Conservation (phyloP, 2,329 filamentous ascomycete genomes). For the Macrophomina pseudophaseolina region DNA sequence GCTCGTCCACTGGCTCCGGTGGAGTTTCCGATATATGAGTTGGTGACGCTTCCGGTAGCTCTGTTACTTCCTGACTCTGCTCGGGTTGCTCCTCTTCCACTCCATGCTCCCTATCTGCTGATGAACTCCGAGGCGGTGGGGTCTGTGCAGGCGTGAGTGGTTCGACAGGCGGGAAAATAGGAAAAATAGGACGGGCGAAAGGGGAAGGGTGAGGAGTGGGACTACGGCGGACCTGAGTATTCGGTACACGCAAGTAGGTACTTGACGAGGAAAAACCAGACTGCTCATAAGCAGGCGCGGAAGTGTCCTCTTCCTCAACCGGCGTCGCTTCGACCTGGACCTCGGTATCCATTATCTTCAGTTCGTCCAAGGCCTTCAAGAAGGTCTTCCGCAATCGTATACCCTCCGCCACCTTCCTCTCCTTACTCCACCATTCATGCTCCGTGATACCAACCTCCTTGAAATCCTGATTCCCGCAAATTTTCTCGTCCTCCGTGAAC, state of each 20-base stretch:
- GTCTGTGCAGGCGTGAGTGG: neutral
- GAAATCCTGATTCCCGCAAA: neutral
- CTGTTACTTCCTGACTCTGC: neutral
- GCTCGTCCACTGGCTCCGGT: neutral
- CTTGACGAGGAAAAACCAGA: too few relatives aligned
- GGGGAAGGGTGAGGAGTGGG: neutral
- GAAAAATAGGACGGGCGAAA: neutral
- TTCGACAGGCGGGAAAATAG: neutral
- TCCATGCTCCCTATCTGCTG: too few relatives aligned
- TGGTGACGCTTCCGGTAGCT: too few relatives aligned
- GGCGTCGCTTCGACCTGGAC: neutral
- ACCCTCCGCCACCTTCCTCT: neutral
- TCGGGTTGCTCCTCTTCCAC: neutral
- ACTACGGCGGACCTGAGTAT: neutral
- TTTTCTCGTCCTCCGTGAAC: neutral
- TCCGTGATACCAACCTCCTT: neutral
- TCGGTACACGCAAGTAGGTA: neutral
- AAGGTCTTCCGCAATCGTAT: neutral
- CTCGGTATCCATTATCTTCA: neutral
- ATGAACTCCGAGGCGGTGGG: neutral
- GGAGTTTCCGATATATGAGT: too few relatives aligned
- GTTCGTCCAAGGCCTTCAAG: neutral
- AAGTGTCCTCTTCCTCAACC: neutral
- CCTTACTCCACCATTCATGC: neutral
- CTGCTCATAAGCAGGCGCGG: too few relatives aligned